Evolutionary conservation across 441 rosid species (phyloP).

Genomic region (Manihot esculenta): DNA sequence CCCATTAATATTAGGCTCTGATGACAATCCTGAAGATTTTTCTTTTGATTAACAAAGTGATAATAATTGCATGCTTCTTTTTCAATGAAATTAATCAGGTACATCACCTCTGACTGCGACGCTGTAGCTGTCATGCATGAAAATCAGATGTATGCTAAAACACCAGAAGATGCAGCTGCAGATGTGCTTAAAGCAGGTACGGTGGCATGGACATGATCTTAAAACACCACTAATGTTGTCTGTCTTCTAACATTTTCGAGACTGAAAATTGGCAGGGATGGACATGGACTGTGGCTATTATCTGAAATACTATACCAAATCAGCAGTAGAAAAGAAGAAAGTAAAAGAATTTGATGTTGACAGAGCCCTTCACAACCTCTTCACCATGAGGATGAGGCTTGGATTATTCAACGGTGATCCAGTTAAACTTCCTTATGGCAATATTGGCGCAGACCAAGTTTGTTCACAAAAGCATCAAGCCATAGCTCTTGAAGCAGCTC

Average conservation of each 20-base stretch:
- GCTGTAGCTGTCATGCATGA: conserved; percentile 66
- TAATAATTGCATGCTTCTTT: neutral
- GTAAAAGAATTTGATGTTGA: conserved; percentile 49
- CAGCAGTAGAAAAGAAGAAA: conserved; percentile 61
- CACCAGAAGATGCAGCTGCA: conserved; percentile 75
- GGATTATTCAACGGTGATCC: conserved; percentile 83
- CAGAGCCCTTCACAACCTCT: conserved; percentile 69
- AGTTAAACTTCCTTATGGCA: conserved; percentile 46
- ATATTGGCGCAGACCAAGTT: conserved; percentile 54
- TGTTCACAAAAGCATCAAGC: conserved; percentile 66
- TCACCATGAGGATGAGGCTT: conserved; percentile 70
- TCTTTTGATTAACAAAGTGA: neutral
- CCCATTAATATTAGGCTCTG: too few relatives aligned
- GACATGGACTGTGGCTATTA: conserved; percentile 76
- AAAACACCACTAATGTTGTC: too few relatives aligned
- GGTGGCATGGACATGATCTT: neutral
- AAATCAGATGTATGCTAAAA: conserved; percentile 56
- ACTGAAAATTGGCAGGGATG: conserved; percentile 51
- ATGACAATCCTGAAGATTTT: neutral
- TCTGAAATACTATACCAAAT: conserved; percentile 58
- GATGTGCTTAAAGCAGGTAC: conserved; percentile 80
- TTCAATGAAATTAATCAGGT: conserved; percentile 37
- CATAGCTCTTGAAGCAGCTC: conserved; percentile 80
- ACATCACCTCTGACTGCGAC: conserved; percentile 83
- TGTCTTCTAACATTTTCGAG: neutral